Evolutionary conservation across 257 asterid genomes (phyloP), one percentile per base, ranked within the genome.

Genomic region (Ilex aquifolium): DNA sequence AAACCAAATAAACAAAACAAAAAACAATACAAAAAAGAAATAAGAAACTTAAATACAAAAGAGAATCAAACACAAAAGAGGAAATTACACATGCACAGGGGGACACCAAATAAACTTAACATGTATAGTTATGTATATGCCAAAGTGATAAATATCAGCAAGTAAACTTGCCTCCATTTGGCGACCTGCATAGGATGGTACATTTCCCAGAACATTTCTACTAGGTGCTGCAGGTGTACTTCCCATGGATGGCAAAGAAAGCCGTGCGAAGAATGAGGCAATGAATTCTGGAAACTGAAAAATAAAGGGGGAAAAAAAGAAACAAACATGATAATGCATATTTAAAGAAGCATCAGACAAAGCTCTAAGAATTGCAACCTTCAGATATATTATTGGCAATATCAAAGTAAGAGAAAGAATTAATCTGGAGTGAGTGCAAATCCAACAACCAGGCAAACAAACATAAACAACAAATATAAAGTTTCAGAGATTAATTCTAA

Each of bases 271-370:
- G 81, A 89, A 79, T 13, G 97, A 79, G 61, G 96, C 82, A 46
- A 92, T 68, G 73, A 63, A 74, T 60, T 83, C 95, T 10, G 99
- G 97, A 68, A 92, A 89, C 99, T 92, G 93, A 71, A 21, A 21
- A 56, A 78, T 62, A 56, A 61, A 50, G 66, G 58, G 36, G 67
- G 13, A 60, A 13, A 55, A 13, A 62, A 62, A 50, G 32, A 36
- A 50, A 63, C 42, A 61, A 31, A 29, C 66, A 50, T 44, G 51
- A 48, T 52, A 17, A 5, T 49, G 55, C 62, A 66, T 68, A 63
- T 32, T 60, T 57, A 27, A 21, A 21, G 27, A 21, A 21, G 50
- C 50, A 2, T 6, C 27, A 31, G n/a, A 29, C 17, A 62, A 67
- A 67, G 30, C 42, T 36, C 42, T 36, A 36, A 8, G 7, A 36